Evolutionary conservation across 257 asterid genomes (phyloP).

Genomic region (Solanum virginianum): DNA sequence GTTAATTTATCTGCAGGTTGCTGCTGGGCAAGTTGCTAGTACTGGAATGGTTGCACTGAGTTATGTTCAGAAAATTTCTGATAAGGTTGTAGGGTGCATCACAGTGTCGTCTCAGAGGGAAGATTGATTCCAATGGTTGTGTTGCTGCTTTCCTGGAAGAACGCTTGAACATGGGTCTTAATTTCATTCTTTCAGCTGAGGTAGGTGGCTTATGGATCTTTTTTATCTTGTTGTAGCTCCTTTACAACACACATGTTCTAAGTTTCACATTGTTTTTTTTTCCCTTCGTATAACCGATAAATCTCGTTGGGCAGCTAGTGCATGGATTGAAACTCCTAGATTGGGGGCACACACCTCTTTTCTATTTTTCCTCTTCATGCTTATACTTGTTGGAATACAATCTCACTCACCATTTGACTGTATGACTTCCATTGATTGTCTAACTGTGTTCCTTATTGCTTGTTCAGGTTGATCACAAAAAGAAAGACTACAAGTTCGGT

Average conservation of each 20-base stretch:
- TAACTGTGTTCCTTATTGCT: not conserved
- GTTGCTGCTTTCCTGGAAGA: conserved; percentile 12
- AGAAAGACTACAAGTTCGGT: conserved; percentile 16
- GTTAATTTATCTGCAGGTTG: conserved; percentile 27
- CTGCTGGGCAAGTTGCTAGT: conserved; percentile 77
- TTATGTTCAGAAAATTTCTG: conserved; percentile 69
- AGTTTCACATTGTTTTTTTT: not conserved
- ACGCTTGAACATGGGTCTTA: conserved; percentile 11
- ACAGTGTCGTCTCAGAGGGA: conserved; percentile 16
- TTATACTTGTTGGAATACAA: not conserved
- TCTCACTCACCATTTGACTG: not conserved
- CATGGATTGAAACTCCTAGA: not conserved
- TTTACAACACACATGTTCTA: not conserved
- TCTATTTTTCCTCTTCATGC: not conserved
- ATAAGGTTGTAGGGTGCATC: conserved; percentile 26
- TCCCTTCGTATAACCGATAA: not conserved
- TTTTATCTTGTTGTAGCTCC: not conserved
- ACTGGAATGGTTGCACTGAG: conserved; percentile 70
- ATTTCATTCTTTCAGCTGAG: conserved; percentile 10
- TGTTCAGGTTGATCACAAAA: conserved; percentile 11
- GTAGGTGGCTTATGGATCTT: not conserved
- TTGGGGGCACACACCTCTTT: not conserved
- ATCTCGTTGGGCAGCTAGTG: not conserved
- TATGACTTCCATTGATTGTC: not conserved
- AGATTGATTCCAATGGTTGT: conserved; percentile 10